These are phyloP conservation scores for Aspergillus fischeri DNA, from an alignment of 2,329 filamentous ascomycete species.

Conservation along the genomic window DNA sequence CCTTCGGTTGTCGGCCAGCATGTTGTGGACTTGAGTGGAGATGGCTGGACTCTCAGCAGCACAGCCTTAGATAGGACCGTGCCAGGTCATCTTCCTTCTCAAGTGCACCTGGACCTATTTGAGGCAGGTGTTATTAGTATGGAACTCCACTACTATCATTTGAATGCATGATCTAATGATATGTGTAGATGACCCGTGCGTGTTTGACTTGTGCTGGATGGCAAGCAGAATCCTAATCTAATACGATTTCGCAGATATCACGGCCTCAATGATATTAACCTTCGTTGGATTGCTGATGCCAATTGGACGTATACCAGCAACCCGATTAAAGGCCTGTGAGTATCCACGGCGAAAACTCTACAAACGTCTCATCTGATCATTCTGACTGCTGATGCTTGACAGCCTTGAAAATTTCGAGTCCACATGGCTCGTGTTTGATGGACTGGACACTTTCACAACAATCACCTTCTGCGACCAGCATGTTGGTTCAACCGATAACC, in stretches of 20 bases:
- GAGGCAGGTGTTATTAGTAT: conserved; percentile 51
- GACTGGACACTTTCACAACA: conserved; percentile 58
- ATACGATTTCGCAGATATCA: conserved; percentile 36
- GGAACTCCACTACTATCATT: conserved; percentile 6
- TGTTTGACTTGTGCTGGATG: conserved; percentile 8
- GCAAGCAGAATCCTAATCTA: background rate
- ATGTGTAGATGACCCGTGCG: conserved; percentile 31
- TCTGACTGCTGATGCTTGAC: background rate
- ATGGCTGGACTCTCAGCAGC: conserved; percentile 46
- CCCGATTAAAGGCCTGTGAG: conserved; percentile 41
- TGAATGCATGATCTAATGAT: conserved; percentile 1
- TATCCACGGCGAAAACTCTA: background rate
- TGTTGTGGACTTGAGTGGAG: conserved; percentile 40
- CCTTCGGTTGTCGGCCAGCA: conserved; percentile 21
- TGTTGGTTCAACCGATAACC: conserved; percentile 57
- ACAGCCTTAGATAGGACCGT: conserved; percentile 48
- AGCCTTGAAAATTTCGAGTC: conserved; percentile 30
- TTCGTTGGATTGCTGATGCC: conserved; percentile 54
- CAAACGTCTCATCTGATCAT: background rate
- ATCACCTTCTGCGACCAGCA: conserved; percentile 53
- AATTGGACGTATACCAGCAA: conserved; percentile 61
- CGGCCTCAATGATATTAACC: conserved; percentile 57
- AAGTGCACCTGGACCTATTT: conserved; percentile 57
- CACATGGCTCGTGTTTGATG: conserved; percentile 59
- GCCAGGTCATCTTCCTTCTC: conserved; percentile 53